Conservation (phyloP, 192 early-diverging fungal species). For the Physocladia obscura region DNA sequence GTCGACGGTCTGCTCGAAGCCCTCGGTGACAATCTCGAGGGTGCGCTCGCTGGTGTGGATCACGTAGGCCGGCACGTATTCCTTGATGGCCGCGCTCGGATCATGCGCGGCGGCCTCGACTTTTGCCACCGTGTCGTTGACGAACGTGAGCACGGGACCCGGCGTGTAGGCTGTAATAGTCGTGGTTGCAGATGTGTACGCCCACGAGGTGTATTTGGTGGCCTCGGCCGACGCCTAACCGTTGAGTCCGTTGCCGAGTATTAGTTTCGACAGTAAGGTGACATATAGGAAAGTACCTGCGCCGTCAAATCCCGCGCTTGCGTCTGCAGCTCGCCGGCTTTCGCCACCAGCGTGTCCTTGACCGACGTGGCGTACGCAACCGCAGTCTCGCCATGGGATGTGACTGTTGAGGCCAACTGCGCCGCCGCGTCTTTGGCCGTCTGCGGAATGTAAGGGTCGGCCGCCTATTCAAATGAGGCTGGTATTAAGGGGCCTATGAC, state of each 20-base stretch:
- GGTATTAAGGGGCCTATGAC: no score
- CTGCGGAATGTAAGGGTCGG: constrained; percentile 50
- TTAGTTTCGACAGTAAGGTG: no score
- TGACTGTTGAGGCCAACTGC: constrained; percentile 14
- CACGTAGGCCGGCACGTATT: constrained; percentile 49
- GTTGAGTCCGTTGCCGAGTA: no score
- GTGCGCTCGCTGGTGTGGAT: constrained; percentile 49
- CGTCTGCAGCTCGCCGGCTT: background rate
- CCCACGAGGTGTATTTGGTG: constrained; percentile 30
- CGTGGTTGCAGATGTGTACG: constrained; percentile 47
- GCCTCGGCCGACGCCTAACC: constrained; percentile 41
- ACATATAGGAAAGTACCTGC: no score
- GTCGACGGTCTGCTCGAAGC: constrained; percentile 39
- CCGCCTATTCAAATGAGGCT: no score
- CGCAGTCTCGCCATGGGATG: background rate
- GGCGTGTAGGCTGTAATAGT: constrained; percentile 54
- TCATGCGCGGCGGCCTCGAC: constrained; percentile 37
- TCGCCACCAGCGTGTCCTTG: constrained; percentile 10
- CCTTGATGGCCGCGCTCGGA: constrained; percentile 44
- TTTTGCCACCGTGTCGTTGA: constrained; percentile 33
- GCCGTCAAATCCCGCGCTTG: constrained; percentile 1
- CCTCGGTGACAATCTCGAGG: constrained; percentile 41
- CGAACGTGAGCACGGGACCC: constrained; percentile 42
- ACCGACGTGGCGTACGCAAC: constrained; percentile 14
- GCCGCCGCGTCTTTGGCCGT: constrained; percentile 37